Conservation (phyloP, 257 asterid genomes). For the Jaltomata sinuosa region DNA sequence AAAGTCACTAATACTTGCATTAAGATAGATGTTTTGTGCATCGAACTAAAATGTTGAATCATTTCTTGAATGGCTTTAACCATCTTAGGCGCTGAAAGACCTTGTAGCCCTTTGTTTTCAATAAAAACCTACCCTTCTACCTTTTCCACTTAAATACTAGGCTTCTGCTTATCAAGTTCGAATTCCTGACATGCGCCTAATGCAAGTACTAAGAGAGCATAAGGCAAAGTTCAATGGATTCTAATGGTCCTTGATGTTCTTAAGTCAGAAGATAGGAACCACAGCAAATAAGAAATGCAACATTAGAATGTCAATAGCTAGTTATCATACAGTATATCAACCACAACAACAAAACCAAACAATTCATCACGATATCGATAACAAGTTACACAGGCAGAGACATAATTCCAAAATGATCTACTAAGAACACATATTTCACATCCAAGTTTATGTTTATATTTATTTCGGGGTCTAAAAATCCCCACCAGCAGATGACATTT, state of each 20-base stretch:
- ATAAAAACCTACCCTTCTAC: no score
- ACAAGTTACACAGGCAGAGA: not conserved
- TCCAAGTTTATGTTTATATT: not conserved
- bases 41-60: no score
- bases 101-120: no score
- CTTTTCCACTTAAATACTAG: no score
- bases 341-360: not conserved
- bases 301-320: not conserved
- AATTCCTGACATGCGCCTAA: no score
- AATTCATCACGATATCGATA: not conserved
- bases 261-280: not conserved
- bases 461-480: not conserved
- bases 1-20: no score
- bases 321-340: not conserved
- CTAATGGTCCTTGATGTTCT: not conserved
- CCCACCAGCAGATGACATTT: not conserved
- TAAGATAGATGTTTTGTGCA: no score
- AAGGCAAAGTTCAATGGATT: not conserved
- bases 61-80: no score
- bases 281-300: not conserved
- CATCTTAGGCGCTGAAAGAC: no score
- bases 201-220: not conserved
- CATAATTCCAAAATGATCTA: not conserved
- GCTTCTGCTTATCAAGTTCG: no score
- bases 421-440: not conserved